Evolutionary conservation across 768 basidiomycete genomes (phyloP).

Genomic region (Dacryopinax spathularia): DNA sequence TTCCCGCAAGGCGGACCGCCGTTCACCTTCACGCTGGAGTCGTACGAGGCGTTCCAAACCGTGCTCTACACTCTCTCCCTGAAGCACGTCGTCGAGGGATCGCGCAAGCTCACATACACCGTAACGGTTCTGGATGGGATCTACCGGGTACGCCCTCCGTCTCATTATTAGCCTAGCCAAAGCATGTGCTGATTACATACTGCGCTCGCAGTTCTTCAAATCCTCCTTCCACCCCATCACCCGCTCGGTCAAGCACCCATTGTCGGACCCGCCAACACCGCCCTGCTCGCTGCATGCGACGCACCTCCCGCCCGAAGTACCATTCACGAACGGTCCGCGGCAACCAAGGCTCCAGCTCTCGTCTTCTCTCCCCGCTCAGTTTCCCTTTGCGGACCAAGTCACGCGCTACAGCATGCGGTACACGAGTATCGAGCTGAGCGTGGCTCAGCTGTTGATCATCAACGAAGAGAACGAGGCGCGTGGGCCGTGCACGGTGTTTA

Average conservation of each 20-base stretch:
- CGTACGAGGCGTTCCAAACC: not conserved
- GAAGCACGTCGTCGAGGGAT: not conserved
- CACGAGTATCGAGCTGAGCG: not conserved
- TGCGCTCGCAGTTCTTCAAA: not conserved
- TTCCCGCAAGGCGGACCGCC: not conserved
- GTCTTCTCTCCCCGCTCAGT: not conserved
- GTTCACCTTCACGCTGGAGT: not conserved
- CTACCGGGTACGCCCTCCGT: not conserved
- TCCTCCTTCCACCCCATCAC: slow-evolving; percentile 1
- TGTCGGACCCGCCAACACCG: not conserved
- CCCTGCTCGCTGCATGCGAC: not conserved
- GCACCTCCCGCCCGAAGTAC: not conserved
- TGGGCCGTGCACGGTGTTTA: not conserved
- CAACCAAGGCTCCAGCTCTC: not conserved
- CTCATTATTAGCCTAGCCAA: not conserved
- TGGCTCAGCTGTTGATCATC: not conserved
- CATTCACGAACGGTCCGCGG: not conserved
- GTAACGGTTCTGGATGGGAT: not conserved
- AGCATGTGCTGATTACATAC: not conserved
- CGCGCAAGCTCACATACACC: not conserved
- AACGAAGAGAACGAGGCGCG: slow-evolving; percentile 2
- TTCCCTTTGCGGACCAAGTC: not conserved
- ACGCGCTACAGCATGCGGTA: not conserved
- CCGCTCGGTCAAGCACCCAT: not conserved
- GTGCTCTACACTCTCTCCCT: not conserved